Evolutionary conservation across 2,329 filamentous ascomycete genomes (phyloP), one percentile per base, ranked within the genome.

Genomic region (Paraconiothyrium brasiliense): DNA sequence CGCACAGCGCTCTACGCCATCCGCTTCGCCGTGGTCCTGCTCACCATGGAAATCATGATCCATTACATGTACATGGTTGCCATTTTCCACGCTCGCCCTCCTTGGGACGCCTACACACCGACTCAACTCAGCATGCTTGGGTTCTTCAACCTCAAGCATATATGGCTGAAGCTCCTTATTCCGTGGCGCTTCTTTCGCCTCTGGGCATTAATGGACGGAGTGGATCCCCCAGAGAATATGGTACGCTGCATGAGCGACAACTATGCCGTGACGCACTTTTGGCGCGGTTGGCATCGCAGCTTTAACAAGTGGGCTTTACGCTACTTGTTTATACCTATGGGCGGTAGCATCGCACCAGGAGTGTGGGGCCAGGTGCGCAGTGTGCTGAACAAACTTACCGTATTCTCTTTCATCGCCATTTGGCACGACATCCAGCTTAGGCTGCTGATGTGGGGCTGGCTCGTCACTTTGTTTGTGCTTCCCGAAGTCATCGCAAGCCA

Each of bases 151-250:
- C 89, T 99, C 13, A 92, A 97, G 81, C 89, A 97, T 75, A 96
- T 99, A 78, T 99, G 96, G 96, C 86, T 99, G 50, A 99, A 99
- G 78, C 88, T 99, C 1, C 88, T 99, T 4, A 88, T 99, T 8
- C 95, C 95, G 0, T 99, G 94, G 94, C 91, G 95, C n/a, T 90
- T 98, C 78, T 98, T 98, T 86, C 92, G 96, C 4, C 88, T 99
- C n/a, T 99, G 95, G 95, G 86, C 92, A 0, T 86, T 99, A 4
- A 76, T 94, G 16, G 95, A 99, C 76, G 92, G 92, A 63, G 88
- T 99, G 69, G 95, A 99, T 74, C 93, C 95, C 0, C 94, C 95
- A 0, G 95, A 99, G 81, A 99, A 99, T 81, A 97, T 99, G 93
- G 87, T 97, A 58, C 92, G 95, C 69, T 99, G 96, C 80, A 93